Evolutionary conservation across 2,329 filamentous ascomycete genomes (phyloP).

Genomic region (Apiospora phragmitis): DNA sequence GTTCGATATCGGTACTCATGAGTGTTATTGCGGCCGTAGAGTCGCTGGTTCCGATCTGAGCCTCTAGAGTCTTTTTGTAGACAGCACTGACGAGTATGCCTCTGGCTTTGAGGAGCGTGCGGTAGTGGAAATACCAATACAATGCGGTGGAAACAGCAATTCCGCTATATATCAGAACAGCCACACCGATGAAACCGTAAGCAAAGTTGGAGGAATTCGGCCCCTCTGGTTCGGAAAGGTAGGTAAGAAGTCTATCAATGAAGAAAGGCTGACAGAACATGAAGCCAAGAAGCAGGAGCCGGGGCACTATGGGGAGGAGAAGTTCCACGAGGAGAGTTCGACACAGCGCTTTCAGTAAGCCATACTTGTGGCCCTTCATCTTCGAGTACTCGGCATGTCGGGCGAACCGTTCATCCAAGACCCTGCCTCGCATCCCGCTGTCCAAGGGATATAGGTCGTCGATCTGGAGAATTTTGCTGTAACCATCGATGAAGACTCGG

Average conservation of each 20-base stretch:
- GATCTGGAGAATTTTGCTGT: conserved; percentile 31
- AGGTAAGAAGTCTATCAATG: conserved; percentile 30
- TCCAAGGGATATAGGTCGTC: conserved; percentile 37
- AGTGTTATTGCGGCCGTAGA: conserved; percentile 30
- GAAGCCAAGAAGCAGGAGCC: conserved; percentile 29
- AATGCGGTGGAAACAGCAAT: conserved; percentile 40
- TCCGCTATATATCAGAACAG: conserved; percentile 39
- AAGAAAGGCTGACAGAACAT: conserved; percentile 36
- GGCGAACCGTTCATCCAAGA: conserved; percentile 21
- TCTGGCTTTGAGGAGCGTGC: conserved; percentile 30
- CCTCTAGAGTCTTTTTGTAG: conserved; percentile 32
- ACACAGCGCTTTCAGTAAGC: conserved; percentile 16
- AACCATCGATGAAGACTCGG: conserved; percentile 35
- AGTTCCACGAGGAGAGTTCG: conserved; percentile 21
- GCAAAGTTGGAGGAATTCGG: conserved; percentile 26
- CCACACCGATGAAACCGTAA: conserved; percentile 45
- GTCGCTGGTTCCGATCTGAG: conserved; percentile 16
- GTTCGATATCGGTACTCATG: conserved; percentile 35
- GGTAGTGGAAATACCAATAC: conserved; percentile 41
- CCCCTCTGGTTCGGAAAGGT: conserved; percentile 23
- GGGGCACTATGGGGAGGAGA: conserved; percentile 27
- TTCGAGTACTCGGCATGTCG: conserved; percentile 15
- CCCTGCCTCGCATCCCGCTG: conserved; percentile 17
- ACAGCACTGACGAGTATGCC: conserved; percentile 32
- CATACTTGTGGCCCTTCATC: conserved; percentile 17